Evolutionary conservation across 73 alveolate species (phyloP).

Genomic region (Tetrahymena elliotti): DNA sequence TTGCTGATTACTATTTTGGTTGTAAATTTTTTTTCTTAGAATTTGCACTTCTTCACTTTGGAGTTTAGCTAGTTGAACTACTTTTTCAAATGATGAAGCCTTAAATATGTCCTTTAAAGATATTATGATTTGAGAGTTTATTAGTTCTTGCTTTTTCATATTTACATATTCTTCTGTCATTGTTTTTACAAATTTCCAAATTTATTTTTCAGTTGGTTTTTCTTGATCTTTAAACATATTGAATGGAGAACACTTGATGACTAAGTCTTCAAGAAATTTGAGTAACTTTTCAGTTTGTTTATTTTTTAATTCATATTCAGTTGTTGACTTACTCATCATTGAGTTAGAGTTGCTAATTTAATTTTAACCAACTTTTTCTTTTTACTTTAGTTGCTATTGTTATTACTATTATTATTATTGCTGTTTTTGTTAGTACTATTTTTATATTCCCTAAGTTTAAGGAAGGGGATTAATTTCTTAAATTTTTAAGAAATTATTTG

Average conservation of each 20-base stretch:
- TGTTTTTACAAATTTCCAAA: neutral
- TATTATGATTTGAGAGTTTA: neutral
- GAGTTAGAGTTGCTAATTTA: neutral
- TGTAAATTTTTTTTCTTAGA: neutral
- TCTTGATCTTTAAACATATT: neutral
- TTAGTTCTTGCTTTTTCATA: neutral
- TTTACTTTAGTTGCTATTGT: no score
- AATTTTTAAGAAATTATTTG: neutral
- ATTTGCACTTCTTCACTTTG: neutral
- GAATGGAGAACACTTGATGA: neutral
- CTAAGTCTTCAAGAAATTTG: neutral
- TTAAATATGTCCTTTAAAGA: neutral
- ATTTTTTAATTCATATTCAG: neutral
- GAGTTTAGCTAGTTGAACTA: neutral
- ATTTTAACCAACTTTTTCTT: neutral
- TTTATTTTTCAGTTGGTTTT: neutral
- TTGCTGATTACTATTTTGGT: neutral
- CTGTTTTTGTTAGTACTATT: neutral
- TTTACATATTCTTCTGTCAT: neutral
- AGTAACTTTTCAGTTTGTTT: neutral
- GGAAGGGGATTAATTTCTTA: neutral
- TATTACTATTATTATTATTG: no score
- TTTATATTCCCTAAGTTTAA: neutral
- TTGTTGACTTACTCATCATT: neutral
- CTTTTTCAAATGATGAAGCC: neutral